Evolutionary conservation across 1,284 basidiomycete genomes (phyloP).

Genomic region (Rhizoctonia solani): DNA sequence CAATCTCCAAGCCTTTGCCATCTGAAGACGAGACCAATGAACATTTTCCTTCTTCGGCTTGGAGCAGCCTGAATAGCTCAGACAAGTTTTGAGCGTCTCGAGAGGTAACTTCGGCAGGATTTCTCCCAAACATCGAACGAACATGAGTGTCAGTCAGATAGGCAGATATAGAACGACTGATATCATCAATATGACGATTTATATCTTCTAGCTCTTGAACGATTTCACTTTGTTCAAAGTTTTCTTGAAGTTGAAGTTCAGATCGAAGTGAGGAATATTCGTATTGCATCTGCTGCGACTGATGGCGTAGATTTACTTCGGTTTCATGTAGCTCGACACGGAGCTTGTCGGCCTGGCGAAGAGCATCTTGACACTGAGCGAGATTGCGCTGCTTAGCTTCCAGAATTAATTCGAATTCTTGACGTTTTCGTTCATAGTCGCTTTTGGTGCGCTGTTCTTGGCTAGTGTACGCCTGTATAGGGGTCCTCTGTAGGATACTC

Average conservation of each 20-base stretch:
- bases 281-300: neutral
- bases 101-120: neutral
- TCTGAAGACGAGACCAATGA: neutral
- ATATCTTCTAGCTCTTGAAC: neutral
- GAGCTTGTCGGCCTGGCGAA: no score
- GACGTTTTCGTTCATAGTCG: no score
- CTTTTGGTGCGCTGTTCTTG: no score
- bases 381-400: no score
- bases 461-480: no score
- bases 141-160: slow-evolving; percentile 2
- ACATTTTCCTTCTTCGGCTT: neutral
- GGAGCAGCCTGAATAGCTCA: neutral
- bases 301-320: neutral
- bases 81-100: neutral
- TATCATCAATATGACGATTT: slow-evolving; percentile 2
- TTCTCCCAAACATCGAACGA: no score
- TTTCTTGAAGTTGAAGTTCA: slow-evolving; percentile 20
- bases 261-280: neutral
- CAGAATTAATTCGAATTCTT: no score
- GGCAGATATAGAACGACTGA: slow-evolving; percentile 7
- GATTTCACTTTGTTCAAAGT: slow-evolving; percentile 12
- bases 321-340: neutral
- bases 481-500: no score
- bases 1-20: neutral
- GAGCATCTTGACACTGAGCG: no score